Evolutionary conservation across 495 filamentous ascomycete genomes (phyloP), one percentile per base, ranked within the genome.

Genomic region (Podospora pseudoanserina): DNA sequence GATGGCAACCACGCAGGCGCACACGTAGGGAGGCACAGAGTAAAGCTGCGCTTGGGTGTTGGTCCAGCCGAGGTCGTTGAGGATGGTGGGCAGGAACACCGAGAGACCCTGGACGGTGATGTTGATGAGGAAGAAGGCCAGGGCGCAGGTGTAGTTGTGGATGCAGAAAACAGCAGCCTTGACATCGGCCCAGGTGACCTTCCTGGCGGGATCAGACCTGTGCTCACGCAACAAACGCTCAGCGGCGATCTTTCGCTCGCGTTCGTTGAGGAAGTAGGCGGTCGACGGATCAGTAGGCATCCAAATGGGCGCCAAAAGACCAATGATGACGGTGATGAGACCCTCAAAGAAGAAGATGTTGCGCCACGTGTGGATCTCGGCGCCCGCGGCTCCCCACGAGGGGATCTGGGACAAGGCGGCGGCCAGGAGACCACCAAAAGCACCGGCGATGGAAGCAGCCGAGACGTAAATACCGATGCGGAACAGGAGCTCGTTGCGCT

Each of bases 261-360:
- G 80, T 0, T 78, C 70, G 16, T 73, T 86, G 19, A 89, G 74
- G 70, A 85, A 87, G 4, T 78, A 77, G 5, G 86, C 81, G 13
- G 82, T 81, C 60, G 78, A 78, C 44, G 87, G 75, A 18, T 71
- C 83, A 34, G 86, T 86, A 4, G 87, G 86, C 68, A 90, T 81
- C 73, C 82, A 86, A 63, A 83, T 73, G 60, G 82, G 86, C 23
- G 84, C 77, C 9, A 77, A 67, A 26, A 82, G 74, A 30, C 84
- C 85, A 55, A 82, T 69, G 62, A 87, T 73, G 4, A 86, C 80
- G 71, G 88, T 82, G 64, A 88, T 69, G 16, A 88, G 67, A 0
- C 87, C 87, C 76, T 89, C 88, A 65, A 89, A 87, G 70, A 89
- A 87, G 77, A 89, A 84, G 68, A 89, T 89, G 83, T 87, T 89